Evolutionary conservation across 1,284 basidiomycete genomes (phyloP).

Genomic region (Cryptococcus floricola): DNA sequence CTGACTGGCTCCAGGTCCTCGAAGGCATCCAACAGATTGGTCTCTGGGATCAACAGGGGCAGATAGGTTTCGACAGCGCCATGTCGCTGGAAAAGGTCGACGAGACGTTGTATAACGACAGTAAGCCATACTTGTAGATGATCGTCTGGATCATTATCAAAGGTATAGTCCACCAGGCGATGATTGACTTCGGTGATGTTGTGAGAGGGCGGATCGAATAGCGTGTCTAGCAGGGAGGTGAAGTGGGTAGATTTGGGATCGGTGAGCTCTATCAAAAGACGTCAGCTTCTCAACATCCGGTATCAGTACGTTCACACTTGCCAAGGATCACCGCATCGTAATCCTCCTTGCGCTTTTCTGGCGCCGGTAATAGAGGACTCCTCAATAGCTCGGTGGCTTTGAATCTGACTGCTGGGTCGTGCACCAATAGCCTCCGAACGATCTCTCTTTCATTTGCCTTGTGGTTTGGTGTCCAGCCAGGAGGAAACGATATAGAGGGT

Average conservation of each 20-base stretch:
- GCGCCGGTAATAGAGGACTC: conserved; percentile 60
- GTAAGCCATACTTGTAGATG: conserved; percentile 48
- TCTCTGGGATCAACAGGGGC: conserved; percentile 71
- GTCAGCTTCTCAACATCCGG: background rate
- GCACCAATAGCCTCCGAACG: conserved; percentile 75
- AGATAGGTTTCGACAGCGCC: conserved; percentile 80
- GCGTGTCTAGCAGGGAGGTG: conserved; percentile 24
- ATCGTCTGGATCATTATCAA: conserved; percentile 73
- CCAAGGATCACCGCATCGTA: conserved; percentile 38
- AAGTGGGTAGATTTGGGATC: conserved; percentile 46
- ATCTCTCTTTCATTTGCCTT: conserved; percentile 55
- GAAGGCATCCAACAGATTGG: conserved; percentile 56
- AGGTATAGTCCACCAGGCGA: conserved; percentile 65
- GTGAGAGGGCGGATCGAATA: conserved; percentile 56
- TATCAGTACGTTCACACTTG: conserved; percentile 34
- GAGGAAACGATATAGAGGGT: conserved; percentile 69
- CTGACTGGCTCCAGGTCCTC: conserved; percentile 62
- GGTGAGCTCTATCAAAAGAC: conserved; percentile 28
- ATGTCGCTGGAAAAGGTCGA: conserved; percentile 75
- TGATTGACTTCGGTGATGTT: conserved; percentile 53
- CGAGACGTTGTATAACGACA: conserved; percentile 69
- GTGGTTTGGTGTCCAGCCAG: conserved; percentile 60
- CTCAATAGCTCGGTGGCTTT: conserved; percentile 79
- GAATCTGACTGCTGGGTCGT: conserved; percentile 76
- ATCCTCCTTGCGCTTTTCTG: conserved; percentile 37